phyloP scores from a whole-genome alignment of 2,329 filamentous ascomycete species.

The Aureobasidium melanogenum region DNA sequence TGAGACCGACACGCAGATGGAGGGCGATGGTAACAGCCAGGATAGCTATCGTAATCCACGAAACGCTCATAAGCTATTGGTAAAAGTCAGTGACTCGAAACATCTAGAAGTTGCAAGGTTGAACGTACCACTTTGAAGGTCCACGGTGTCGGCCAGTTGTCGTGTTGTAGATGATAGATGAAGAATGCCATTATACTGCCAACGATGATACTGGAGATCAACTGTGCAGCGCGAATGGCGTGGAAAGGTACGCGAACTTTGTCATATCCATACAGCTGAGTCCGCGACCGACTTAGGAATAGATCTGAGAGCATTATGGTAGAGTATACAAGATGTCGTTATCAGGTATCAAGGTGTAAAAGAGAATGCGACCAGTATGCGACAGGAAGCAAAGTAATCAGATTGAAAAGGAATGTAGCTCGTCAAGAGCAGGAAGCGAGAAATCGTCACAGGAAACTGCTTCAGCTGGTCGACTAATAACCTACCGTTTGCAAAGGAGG shows the following conservation, averaged over 20 bases:
- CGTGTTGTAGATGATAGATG: conserved; percentile 43
- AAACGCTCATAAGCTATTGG: conserved; percentile 42
- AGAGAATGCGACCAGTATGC: not conserved
- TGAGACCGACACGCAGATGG: conserved; percentile 44
- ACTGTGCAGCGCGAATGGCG: conserved; percentile 31
- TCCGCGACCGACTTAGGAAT: conserved; percentile 20
- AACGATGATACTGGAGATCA: conserved; percentile 40
- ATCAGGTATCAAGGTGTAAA: not conserved
- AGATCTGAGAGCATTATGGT: conserved; percentile 4
- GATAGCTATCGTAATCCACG: conserved; percentile 43
- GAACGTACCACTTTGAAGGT: conserved; percentile 49
- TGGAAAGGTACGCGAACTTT: conserved; percentile 32
- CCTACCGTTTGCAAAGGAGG: conserved; percentile 2
- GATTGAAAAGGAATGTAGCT: not conserved
- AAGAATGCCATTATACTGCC: conserved; percentile 48
- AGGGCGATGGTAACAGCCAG: conserved; percentile 40
- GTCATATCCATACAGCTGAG: conserved; percentile 36
- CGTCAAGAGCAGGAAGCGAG: not conserved
- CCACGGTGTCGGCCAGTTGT: conserved; percentile 47
- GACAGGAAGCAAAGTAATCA: not conserved
- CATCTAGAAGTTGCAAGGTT: not conserved
- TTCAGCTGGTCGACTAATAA: conserved; percentile 5
- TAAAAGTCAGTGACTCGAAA: not conserved
- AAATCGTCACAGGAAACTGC: not conserved
- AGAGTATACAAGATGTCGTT: not conserved